Evolutionary conservation across 2,329 filamentous ascomycete genomes (phyloP), one percentile per base, ranked within the genome.

Genomic region (Ophiostoma ulmi): DNA sequence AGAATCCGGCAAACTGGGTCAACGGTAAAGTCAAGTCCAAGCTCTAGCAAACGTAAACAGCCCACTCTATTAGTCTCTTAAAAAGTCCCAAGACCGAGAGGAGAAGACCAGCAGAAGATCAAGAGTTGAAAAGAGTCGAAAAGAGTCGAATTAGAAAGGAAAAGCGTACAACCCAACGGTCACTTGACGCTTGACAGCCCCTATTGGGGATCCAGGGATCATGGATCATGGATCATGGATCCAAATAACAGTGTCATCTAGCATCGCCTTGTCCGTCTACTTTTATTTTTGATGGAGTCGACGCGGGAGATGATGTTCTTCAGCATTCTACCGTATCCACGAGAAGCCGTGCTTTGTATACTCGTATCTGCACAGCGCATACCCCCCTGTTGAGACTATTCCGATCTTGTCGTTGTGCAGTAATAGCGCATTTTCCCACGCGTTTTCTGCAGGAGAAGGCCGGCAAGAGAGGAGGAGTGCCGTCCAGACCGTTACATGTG

Each of bases 331-430:
- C 52, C n/a, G n/a, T 22, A 55, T 22, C 13, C 48, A 22, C n/a
- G 20, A 44, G 11, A 20, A 44, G 3, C 31, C 3, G 39, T 44
- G 39, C 14, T 44, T 44, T 11, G 39, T 44, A 31, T 31, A 31
- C 31, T 17, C 39, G 39, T 44, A 44, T 44, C 5, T 41, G 39
- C 39, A 41, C 39, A 41, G 39, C 39, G 10, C 39, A 10, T 41
- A 14, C 14, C 39, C 39, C 14, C 11, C 11, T 44, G 14, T 11
- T 44, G 3, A 3, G 58, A 63, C 58, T 35, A 63, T 20, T 6
- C 58, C 58, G 5, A 26, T 63, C 58, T 63, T 5, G 58, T 63
- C 58, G 58, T 36, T 26, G 58, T 63, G 58, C 58, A 63, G 58
- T 63, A 63, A 26, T 63, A 63, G 58, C 26, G 58, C 58, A 17